Base-by-base conservation (phyloP, 1,284 basidiomycete species). In the Apiotrichum gracile region DNA sequence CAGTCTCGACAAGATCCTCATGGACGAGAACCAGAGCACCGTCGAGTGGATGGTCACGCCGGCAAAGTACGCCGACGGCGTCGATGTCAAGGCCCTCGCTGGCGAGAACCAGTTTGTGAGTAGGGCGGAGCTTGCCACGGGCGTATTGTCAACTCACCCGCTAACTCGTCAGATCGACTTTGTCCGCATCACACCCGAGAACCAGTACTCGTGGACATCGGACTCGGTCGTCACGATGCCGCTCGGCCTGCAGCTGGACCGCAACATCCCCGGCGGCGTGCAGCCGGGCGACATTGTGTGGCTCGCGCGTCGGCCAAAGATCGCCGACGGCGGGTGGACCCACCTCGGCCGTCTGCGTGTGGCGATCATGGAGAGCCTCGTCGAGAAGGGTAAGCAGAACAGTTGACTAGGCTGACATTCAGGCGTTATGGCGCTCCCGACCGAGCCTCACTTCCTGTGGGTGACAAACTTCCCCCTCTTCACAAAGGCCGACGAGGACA, bases 381-480 rank as follows among this genome's bases (percentile, higher is more conserved):
- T 87, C 2, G 80, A 83, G 58, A 77, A 78, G 56, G 84, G 87
- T 85, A 57, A 61, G 46, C 33, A 17, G 9, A 7, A 37, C 7
- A 21, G 39, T 10, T 47, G n/a, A 43, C 21, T 45, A 26, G 17
- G n/a, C 38, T 47, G 55, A 57, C 46, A 24, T 3, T 2, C 42
- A 86, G 86, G 82, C 31, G 77, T 80, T 39, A 78, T 82, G 57
- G 71, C 69, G 8, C 79, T 85, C 7, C 76, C 83, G 3, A 57
- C 77, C 25, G 71, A 75, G 21, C 89, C 89, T n/a, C 83, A 87
- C 68, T 92, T 97, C 73, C 78, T 91, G 17, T 97, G 92, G 92
- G 82, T 97, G 54, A 96, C 91, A 5, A 91, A 96, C 73, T 97
- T 97, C 72, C 93, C 93, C 17, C 80, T 97, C 29, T 96, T 96